These are phyloP conservation scores for Sarcodon aspratus DNA, from an alignment of 768 basidiomycete species.

Conservation along the genomic window DNA sequence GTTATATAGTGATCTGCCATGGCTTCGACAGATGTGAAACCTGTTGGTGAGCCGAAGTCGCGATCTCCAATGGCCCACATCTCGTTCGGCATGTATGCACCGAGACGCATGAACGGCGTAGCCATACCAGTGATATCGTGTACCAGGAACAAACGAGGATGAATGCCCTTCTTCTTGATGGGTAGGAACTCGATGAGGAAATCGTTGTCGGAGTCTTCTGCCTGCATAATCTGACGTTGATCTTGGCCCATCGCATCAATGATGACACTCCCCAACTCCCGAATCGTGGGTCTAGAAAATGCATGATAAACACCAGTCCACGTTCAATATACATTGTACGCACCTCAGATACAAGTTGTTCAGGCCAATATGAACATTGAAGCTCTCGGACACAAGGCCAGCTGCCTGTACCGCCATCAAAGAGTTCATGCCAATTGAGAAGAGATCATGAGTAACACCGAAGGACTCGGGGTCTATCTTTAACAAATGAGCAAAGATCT, in stretches of 20 bases:
- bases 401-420: constrained; percentile 21
- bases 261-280: constrained; percentile 15
- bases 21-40: constrained; percentile 17
- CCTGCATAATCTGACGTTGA: constrained; percentile 15
- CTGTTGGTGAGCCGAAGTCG: constrained; percentile 17
- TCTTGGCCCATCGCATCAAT: constrained; percentile 16
- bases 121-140: constrained; percentile 21
- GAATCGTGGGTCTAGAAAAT: constrained; percentile 13
- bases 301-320: neutral
- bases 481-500: constrained; percentile 13
- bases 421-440: constrained; percentile 18
- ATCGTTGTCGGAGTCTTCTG: constrained; percentile 18
- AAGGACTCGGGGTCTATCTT: constrained; percentile 12
- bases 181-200: constrained; percentile 18
- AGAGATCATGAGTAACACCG: constrained; percentile 17
- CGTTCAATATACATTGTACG: neutral
- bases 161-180: constrained; percentile 19
- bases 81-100: constrained; percentile 19
- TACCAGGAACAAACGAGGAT: constrained; percentile 16
- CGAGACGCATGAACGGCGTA: constrained; percentile 20
- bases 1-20: constrained; percentile 21
- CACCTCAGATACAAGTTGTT: constrained; percentile 19
- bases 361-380: constrained; percentile 16
- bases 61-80: constrained; percentile 22
- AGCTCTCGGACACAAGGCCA: constrained; percentile 17